phyloP scores from a whole-genome alignment of 2,329 filamentous ascomycete genomes.

The Colletotrichum cuscutae region DNA sequence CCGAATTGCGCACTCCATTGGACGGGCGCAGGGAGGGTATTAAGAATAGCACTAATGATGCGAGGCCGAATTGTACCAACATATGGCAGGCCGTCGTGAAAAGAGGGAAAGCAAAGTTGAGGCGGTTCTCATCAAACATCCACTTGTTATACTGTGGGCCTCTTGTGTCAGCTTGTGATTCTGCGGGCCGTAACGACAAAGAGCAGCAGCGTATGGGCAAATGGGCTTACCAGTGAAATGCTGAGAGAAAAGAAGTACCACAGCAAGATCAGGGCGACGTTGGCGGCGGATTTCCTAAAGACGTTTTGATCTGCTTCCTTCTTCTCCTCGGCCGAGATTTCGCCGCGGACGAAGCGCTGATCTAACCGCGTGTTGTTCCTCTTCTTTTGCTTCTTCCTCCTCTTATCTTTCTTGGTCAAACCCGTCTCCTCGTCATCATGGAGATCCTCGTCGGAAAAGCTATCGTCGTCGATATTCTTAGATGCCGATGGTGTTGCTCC shows the following conservation, averaged over 20 bases:
- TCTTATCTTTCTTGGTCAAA: conserved; percentile 78
- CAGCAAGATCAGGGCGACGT: conserved; percentile 82
- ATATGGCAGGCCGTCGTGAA: conserved; percentile 97
- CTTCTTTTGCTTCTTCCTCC: conserved; percentile 73
- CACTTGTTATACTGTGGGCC: conserved; percentile 93
- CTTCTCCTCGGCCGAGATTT: conserved; percentile 76
- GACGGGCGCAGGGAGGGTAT: conserved; percentile 84
- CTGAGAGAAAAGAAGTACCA: conserved; percentile 95
- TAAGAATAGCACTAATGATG: conserved; percentile 81
- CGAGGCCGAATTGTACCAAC: conserved; percentile 89
- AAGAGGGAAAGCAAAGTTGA: conserved; percentile 93
- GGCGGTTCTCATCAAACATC: conserved; percentile 91
- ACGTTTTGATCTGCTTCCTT: conserved; percentile 81
- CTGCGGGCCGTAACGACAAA: not conserved
- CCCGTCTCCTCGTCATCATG: conserved; percentile 92
- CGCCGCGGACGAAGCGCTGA: conserved; percentile 72
- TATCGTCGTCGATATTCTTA: conserved; percentile 57
- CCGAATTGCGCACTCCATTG: conserved; percentile 54
- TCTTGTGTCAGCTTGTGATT: conserved; percentile 40
- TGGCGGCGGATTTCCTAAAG: conserved; percentile 74
- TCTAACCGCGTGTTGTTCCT: conserved; percentile 75
- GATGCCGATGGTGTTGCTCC: conserved; percentile 39
- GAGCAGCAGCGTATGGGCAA: not conserved
- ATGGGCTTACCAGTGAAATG: conserved; percentile 81
- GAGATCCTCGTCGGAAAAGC: conserved; percentile 76